A percentile compares a stretch with the other conserved stretches of the same genome.
Evolutionary conservation across 441 rosid genomes (phyloP).

Genomic region (Bocquillonia castaneifolia): DNA sequence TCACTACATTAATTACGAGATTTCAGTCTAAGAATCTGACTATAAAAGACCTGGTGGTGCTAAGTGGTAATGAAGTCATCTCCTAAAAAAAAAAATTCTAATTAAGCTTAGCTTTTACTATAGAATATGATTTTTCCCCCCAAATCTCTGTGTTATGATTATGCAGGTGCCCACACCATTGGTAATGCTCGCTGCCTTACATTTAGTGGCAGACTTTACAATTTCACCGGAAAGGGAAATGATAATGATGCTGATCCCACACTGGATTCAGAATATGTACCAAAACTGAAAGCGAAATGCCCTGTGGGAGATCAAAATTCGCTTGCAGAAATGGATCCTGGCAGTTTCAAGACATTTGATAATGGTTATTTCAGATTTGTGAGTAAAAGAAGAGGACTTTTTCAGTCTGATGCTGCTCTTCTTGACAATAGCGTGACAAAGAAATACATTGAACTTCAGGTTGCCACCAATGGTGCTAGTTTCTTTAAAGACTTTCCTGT

Average conservation of each 20-base stretch:
- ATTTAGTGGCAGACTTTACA: slow-evolving; percentile 60
- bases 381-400: slow-evolving; percentile 48
- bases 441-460: slow-evolving; percentile 41
- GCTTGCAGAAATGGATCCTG: slow-evolving; percentile 62
- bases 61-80: too few species aligned
- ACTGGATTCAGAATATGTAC: slow-evolving; percentile 41
- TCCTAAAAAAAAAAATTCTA: too few species aligned
- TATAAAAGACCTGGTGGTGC: slow-evolving; percentile 60
- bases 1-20: slow-evolving; percentile 42
- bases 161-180: slow-evolving; percentile 55
- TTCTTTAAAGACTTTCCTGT: slow-evolving; percentile 55
- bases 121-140: too few species aligned
- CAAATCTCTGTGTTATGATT: too few species aligned
- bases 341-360: slow-evolving; percentile 56
- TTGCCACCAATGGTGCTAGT: slow-evolving; percentile 19
- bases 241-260: slow-evolving; percentile 42
- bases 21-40: slow-evolving; percentile 50
- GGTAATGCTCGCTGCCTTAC: slow-evolving; percentile 70
- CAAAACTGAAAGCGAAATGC: slow-evolving; percentile 42
- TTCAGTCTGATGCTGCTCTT: slow-evolving; percentile 54
- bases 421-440: slow-evolving; percentile 37
- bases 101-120: too few species aligned
- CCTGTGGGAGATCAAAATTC: slow-evolving; percentile 39
- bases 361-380: slow-evolving; percentile 35
- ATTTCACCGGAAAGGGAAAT: slow-evolving; percentile 56